A percentile compares a stretch with the other conserved stretches of the same genome.
phyloP scores from a whole-genome alignment of 371 early-diverging fungal genomes.

The Syncephalastrum contaminatum region DNA sequence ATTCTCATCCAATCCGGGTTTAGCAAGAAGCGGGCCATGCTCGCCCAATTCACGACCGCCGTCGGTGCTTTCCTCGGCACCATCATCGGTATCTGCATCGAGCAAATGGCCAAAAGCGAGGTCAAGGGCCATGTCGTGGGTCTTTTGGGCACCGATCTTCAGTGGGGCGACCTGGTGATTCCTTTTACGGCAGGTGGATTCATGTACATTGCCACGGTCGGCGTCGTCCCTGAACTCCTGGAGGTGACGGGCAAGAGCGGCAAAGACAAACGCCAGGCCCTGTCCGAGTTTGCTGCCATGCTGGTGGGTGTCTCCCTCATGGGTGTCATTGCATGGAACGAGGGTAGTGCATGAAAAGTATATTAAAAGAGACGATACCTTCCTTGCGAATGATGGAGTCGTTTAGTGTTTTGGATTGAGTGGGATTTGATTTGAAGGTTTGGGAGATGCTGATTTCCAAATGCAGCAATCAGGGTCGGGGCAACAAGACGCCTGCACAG shows the following conservation, averaged over 20 bases:
- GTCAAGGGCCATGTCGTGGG: constrained; percentile 22
- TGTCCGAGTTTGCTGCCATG: constrained; percentile 61
- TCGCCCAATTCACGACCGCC: constrained; percentile 84
- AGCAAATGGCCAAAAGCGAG: constrained; percentile 51
- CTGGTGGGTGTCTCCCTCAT: constrained; percentile 64
- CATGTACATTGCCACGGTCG: constrained; percentile 86
- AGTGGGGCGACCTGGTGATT: constrained; percentile 71
- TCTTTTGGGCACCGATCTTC: constrained; percentile 45
- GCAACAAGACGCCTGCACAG: neutral
- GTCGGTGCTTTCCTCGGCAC: constrained; percentile 83
- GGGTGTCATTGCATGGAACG: constrained; percentile 65
- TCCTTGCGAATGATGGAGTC: constrained; percentile 14
- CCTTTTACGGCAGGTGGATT: constrained; percentile 91
- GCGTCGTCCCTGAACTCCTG: constrained; percentile 83
- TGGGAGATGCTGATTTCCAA: constrained; percentile 4
- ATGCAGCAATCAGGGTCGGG: neutral
- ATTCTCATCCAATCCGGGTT: constrained; percentile 86
- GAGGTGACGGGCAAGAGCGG: constrained; percentile 57
- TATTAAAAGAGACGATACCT: neutral
- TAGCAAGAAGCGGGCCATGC: constrained; percentile 69
- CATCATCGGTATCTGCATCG: constrained; percentile 76
- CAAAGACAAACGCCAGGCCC: constrained; percentile 52
- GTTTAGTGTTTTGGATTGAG: constrained; percentile 9
- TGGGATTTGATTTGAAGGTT: constrained; percentile 8
- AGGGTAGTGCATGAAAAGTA: constrained; percentile 19